Conservation (phyloP, 2,329 filamentous ascomycete genomes). For the Phialophora expanda region DNA sequence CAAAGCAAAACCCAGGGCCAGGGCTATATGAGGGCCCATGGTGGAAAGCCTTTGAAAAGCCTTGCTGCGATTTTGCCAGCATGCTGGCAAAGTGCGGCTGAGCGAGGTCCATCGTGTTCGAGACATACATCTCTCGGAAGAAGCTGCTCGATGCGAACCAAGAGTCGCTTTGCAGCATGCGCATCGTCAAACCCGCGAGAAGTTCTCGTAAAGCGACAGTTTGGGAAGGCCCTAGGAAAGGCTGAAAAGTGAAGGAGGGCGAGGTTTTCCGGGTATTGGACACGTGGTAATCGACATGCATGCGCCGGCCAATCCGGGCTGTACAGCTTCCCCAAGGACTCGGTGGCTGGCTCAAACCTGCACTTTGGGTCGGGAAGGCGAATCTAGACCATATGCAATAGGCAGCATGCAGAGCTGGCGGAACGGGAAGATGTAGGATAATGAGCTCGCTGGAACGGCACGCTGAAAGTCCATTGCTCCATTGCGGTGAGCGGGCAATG, state of each 20-base stretch:
- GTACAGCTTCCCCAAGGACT: background rate
- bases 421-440: background rate
- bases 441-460: background rate
- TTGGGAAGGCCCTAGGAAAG: background rate
- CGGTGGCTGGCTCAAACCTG: slow-evolving; percentile 17
- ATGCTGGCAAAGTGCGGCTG: background rate
- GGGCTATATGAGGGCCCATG: background rate
- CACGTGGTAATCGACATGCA: slow-evolving; percentile 6
- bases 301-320: background rate
- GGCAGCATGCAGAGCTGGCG: background rate
- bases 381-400: slow-evolving; percentile 6
- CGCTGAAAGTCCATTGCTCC: background rate
- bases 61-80: background rate
- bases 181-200: background rate
- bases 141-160: background rate
- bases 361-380: background rate
- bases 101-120: background rate
- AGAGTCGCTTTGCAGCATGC: background rate
- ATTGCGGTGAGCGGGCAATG: background rate
- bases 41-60: background rate
- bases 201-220: background rate
- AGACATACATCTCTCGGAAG: background rate
- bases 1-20: background rate
- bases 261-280: slow-evolving; percentile 8
- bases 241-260: background rate